Evolutionary conservation across 352 stramenopile species (phyloP), one percentile per base, ranked within the genome.

Genomic region (Phytophthora europaea): DNA sequence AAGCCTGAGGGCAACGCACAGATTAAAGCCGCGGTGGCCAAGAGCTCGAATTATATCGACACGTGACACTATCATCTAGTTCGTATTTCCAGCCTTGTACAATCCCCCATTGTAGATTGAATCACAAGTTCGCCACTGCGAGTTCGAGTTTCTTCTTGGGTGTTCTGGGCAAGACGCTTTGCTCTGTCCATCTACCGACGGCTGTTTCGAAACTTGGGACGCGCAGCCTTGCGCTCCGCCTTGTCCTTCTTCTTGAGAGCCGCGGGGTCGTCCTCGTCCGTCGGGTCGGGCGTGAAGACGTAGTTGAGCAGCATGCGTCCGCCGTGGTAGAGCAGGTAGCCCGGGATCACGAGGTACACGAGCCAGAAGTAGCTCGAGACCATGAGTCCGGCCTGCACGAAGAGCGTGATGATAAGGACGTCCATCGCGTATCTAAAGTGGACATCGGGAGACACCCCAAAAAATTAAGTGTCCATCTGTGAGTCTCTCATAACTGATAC

Each of bases 331-430:
- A 95, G 66, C 65, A 97, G 43, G 64, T 87, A 96, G 8, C 85
- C 89, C 43, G 90, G 90, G 51, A 96, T 93, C 79, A 85, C 82
- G 48, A 97, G 79, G 73, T 90, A 95, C 28, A 90, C 63, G 65
- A 94, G 83, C 90, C 90, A 97, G 63, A 95, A 97, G 84, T 96
- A 97, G 77, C 91, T 88, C 18, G 89, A 95, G 60, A 96, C 70
- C 60, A 94, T 61, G 23, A 93, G 76, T 16, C 90, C 90, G 0
- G 80, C 73, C 53, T 97, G 88, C 63, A 94, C 89, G 52, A 93
- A 85, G 28, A 97, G 78, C 58, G 88, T 95, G 59, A 97, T 65
- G 65, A 96, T 74, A 53, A 97, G 67, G 51, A 97, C 82, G 70
- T 97, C 90, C 87, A 97, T 95, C 15, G 87, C 89, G 53, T 96